Evolutionary conservation across 805 yeast genomes (phyloP), one percentile per base, ranked within the genome.

Genomic region (Candida qinlingensis): DNA sequence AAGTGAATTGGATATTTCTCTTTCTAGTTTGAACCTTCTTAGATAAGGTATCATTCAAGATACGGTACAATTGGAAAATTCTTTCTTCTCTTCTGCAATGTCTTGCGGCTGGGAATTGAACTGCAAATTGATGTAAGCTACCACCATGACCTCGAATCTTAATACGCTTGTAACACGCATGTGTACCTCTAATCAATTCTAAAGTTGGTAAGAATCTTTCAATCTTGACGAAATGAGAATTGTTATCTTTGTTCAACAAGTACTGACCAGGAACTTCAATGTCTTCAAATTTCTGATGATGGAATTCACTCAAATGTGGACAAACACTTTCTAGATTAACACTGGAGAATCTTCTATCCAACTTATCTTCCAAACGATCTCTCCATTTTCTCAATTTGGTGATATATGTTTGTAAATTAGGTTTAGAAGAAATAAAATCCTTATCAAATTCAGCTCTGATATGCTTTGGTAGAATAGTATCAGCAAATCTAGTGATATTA

Each of bases 221-320:
- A 59, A 94, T 87, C 74, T 94, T 94, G 44, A 89, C 78, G 64
- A 94, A 95, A 65, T 92, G 96, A n/a, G 79, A 67, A 63, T 88
- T 92, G 65, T 77, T 89, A 59, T 92, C 98, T 63, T 84, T 86
- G 64, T 88, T 87, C 70, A 89, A 73, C 62, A 91, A 71, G 61
- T 94, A 94, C 63, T 94, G 99, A 2, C 99, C 99, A 0, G 99
- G 99, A 50, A 94, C 83, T 65, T 94, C 99, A 50, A 94, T 88
- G 44, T 94, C 99, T 65, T 94, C 99, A 63, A 94, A 94, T 68
- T 90, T 92, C 65, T 94, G 98, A 65, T 94, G 96, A 68, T 94
- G 99, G 80, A 95, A 94, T 63, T 91, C 97, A 63, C 96, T 85
- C 65, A 94, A 74, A 58, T 92, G 98, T 12, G 98, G 97, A 60